A percentile compares a stretch with the other conserved stretches of the same genome.
These are phyloP conservation scores for Pichia sp. DNA, from an alignment of 1,139 yeast genomes.

Conservation along the genomic window DNA sequence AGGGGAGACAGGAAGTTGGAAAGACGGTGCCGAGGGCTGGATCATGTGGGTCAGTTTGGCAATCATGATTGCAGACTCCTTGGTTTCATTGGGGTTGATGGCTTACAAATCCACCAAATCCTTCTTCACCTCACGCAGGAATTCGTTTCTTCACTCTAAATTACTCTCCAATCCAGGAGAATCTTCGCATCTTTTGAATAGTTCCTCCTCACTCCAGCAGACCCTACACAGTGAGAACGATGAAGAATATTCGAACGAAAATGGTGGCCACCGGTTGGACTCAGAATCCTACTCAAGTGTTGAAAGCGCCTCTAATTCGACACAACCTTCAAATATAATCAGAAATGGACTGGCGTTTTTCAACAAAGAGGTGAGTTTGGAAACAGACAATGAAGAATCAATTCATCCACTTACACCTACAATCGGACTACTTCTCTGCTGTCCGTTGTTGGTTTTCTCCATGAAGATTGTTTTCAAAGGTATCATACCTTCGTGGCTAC, in stretches of 20 bases:
- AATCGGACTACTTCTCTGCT: constrained; percentile 60
- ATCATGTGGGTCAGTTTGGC: constrained; percentile 90
- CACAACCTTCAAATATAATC: constrained; percentile 4
- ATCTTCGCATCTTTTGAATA: constrained; percentile 1
- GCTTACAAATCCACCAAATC: constrained; percentile 39
- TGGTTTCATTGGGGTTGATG: constrained; percentile 73
- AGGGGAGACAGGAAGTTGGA: constrained; percentile 89
- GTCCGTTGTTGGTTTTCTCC: constrained; percentile 61
- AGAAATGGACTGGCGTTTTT: constrained; percentile 19
- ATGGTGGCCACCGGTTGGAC: not conserved
- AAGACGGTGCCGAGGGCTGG: constrained; percentile 95
- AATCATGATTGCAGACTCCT: constrained; percentile 89
- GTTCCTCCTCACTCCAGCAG: not conserved
- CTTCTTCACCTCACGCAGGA: not conserved
- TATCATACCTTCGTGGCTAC: constrained; percentile 67
- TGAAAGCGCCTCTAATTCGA: constrained; percentile 2
- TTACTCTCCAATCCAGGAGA: not conserved
- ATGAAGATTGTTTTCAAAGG: constrained; percentile 65
- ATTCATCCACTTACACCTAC: constrained; percentile 31
- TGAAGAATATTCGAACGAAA: not conserved
- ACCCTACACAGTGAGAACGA: not conserved
- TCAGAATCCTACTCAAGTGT: constrained; percentile 14
- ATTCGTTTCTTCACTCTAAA: not conserved
- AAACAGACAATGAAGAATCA: constrained; percentile 22
- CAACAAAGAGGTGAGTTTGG: constrained; percentile 27